These are phyloP conservation scores for Hemileia vastatrix DNA, from an alignment of 1,284 basidiomycete species.

Conservation along the genomic window DNA sequence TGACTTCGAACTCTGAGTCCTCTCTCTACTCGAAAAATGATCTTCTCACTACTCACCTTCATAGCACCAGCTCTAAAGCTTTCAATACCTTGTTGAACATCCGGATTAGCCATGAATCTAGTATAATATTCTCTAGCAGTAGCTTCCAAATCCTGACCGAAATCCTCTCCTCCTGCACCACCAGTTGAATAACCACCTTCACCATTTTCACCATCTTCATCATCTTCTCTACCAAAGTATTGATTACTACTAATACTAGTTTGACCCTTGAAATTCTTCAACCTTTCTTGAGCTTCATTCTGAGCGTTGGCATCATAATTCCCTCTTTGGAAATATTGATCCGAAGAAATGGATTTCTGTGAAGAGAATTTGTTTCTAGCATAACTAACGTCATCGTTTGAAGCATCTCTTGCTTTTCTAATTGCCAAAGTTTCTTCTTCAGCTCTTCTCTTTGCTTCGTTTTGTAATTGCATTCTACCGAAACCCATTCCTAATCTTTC, in stretches of 20 bases:
- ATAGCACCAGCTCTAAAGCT: constrained; percentile 70
- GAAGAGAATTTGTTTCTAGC: constrained; percentile 1
- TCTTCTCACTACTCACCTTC: constrained; percentile 72
- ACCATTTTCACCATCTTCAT: constrained; percentile 48
- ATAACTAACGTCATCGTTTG: neutral
- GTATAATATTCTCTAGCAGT: constrained; percentile 33
- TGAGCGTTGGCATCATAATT: constrained; percentile 67
- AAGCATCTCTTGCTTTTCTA: constrained; percentile 58
- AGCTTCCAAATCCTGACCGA: constrained; percentile 57
- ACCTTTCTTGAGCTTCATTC: constrained; percentile 67
- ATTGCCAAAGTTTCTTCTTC: constrained; percentile 69
- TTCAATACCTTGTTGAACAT: constrained; percentile 71
- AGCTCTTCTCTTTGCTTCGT: constrained; percentile 27
- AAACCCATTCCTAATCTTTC: constrained; percentile 68
- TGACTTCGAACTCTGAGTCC: too few relatives aligned
- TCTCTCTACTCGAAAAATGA: too few relatives aligned
- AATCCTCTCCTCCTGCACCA: constrained; percentile 72
- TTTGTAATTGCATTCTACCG: constrained; percentile 65
- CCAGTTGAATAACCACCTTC: constrained; percentile 48
- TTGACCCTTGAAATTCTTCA: constrained; percentile 80
- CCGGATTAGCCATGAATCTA: constrained; percentile 80
- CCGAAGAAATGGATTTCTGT: constrained; percentile 74
- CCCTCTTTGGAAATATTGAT: constrained; percentile 92
- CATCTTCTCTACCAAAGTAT: constrained; percentile 88
- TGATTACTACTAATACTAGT: constrained; percentile 88